phyloP scores from a whole-genome alignment of 176 grass and related monocot genomes.

The Eleusine indica region DNA sequence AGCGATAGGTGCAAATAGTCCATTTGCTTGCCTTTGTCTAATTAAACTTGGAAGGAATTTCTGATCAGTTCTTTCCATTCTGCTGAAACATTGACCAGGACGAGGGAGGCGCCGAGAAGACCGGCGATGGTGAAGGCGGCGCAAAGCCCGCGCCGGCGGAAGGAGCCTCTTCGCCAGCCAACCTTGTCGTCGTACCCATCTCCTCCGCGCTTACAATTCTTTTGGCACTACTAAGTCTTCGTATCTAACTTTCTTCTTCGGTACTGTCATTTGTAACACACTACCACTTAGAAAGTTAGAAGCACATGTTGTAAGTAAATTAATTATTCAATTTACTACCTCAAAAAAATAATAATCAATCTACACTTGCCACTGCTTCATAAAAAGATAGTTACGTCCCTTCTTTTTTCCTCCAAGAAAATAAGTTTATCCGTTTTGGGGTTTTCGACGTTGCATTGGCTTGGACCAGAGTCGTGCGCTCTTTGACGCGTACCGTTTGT shows the following conservation, averaged over 20 bases:
- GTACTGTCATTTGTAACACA: too few species aligned
- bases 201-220: neutral
- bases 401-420: too few species aligned
- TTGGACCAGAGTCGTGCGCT: too few species aligned
- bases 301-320: too few species aligned
- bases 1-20: neutral
- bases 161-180: conserved; percentile 6
- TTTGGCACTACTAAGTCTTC: neutral
- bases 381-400: too few species aligned
- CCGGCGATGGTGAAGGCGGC: neutral
- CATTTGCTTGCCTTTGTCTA: neutral
- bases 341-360: too few species aligned
- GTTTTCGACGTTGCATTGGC: too few species aligned
- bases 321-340: too few species aligned
- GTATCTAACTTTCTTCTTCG: neutral
- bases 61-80: neutral
- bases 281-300: too few species aligned
- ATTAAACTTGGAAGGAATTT: neutral
- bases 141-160: neutral
- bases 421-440: too few species aligned
- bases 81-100: neutral
- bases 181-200: neutral
- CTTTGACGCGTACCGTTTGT: too few species aligned
- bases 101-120: neutral
- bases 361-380: too few species aligned